Conservation (phyloP, 2,329 filamentous ascomycete species). For the Hypoxylon sp. region DNA sequence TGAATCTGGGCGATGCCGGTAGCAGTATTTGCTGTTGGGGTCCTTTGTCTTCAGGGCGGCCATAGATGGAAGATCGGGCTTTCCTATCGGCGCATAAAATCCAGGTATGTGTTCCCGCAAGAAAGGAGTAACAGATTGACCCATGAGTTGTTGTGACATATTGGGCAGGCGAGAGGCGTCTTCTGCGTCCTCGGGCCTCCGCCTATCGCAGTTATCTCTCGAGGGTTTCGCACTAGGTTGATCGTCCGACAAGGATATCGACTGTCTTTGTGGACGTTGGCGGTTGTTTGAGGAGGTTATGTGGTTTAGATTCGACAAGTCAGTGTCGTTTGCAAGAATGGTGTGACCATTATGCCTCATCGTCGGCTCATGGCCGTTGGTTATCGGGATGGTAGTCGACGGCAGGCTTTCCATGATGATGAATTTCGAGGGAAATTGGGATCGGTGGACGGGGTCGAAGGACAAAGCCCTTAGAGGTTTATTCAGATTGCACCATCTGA, state of each 20-base stretch:
- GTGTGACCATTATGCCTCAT: conserved; percentile 35
- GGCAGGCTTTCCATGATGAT: conserved; percentile 47
- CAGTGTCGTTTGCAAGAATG: conserved; percentile 35
- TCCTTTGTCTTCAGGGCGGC: conserved; percentile 61
- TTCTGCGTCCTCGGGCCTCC: conserved; percentile 65
- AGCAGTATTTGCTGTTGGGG: conserved; percentile 92
- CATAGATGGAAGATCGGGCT: conserved; percentile 63
- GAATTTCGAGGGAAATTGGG: conserved; percentile 31
- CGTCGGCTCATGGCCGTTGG: conserved; percentile 38
- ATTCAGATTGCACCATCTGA: conserved; percentile 48
- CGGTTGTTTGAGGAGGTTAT: conserved; percentile 27
- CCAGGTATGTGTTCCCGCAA: conserved; percentile 91
- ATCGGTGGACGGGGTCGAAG: conserved; percentile 36
- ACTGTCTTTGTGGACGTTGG: conserved; percentile 39
- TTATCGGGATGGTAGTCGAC: conserved; percentile 28
- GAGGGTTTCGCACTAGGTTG: conserved; percentile 49
- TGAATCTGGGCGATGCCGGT: conserved; percentile 92
- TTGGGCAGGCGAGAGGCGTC: conserved; percentile 66
- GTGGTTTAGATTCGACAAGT: conserved; percentile 28
- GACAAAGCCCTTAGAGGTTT: conserved; percentile 39
- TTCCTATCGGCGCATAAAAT: conserved; percentile 85
- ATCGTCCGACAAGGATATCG: conserved; percentile 39
- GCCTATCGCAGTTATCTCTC: conserved; percentile 66
- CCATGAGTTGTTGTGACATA: conserved; percentile 76
- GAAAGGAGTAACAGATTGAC: conserved; percentile 87